Percentiles rank a stretch among this genome's conserved stretches.
Conservation (phyloP, 23 red algal genomes). For the Gracilaria caudata region DNA sequence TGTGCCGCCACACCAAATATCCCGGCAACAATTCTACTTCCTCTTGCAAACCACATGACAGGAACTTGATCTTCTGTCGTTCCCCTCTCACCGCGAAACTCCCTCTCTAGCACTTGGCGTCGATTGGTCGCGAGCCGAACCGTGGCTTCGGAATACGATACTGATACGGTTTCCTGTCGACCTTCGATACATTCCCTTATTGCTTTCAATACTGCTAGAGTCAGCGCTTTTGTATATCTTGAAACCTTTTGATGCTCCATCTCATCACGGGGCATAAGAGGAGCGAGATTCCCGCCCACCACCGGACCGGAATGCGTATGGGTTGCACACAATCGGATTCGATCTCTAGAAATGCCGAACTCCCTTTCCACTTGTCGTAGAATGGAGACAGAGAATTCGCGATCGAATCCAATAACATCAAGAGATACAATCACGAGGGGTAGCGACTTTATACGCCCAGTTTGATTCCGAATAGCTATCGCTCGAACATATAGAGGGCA, state of each 20-base stretch:
- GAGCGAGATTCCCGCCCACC: conserved; percentile 42
- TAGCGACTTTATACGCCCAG: conserved; percentile 3
- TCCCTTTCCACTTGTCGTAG: background rate
- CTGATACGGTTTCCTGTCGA: background rate
- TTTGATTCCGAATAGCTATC: conserved; percentile 37
- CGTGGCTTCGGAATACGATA: background rate
- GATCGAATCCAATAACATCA: conserved; percentile 60
- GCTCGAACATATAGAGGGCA: conserved; percentile 50
- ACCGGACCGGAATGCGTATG: conserved; percentile 80
- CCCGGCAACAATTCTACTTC: conserved; percentile 13
- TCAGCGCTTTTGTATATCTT: conserved; percentile 1
- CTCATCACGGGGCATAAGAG: conserved; percentile 42
- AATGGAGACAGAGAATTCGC: conserved; percentile 10
- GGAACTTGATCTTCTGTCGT: conserved; percentile 58
- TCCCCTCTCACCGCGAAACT: conserved; percentile 51
- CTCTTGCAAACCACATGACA: conserved; percentile 51
- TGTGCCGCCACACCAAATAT: conserved; percentile 67
- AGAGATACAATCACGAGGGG: conserved; percentile 63
- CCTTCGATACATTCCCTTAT: conserved; percentile 14
- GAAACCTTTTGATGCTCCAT: conserved; percentile 19
- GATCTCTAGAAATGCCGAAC: conserved; percentile 35
- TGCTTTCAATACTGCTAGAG: background rate
- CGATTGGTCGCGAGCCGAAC: conserved; percentile 42
- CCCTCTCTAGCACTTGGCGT: conserved; percentile 32
- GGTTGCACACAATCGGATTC: conserved; percentile 33